A percentile compares a stretch with the other conserved stretches of the same genome.
phyloP scores from a whole-genome alignment of 768 basidiomycete species.

The Leccinum broughii region DNA sequence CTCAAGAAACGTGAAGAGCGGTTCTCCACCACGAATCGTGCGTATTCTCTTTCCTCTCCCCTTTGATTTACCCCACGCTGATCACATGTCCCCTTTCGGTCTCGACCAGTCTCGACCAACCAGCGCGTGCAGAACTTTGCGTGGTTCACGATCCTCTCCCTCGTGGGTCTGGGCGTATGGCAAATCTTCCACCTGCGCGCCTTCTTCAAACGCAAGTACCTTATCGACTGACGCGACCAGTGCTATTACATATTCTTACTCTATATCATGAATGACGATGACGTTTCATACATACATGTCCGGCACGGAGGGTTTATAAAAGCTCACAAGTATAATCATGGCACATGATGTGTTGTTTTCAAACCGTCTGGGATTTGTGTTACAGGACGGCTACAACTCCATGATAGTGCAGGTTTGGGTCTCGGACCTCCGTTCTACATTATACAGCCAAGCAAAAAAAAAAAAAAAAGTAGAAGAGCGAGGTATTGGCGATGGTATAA shows the following conservation, averaged over 20 bases:
- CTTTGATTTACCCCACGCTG: neutral
- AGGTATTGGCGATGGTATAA: neutral
- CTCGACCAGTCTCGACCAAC: conserved; percentile 80
- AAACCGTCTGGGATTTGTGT: neutral
- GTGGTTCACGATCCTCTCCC: conserved; percentile 79
- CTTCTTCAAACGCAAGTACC: conserved; percentile 95
- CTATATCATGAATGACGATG: conserved; percentile 1
- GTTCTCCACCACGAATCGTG: conserved; percentile 88
- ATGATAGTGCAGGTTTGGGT: neutral
- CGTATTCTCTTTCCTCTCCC: conserved; percentile 29
- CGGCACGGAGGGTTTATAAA: neutral
- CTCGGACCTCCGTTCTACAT: conserved; percentile 13
- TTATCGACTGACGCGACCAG: conserved; percentile 67
- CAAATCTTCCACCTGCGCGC: conserved; percentile 92
- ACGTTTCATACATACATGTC: neutral
- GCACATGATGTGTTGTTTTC: neutral
- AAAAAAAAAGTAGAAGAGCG: neutral
- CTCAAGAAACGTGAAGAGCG: conserved; percentile 86
- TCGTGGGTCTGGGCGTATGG: conserved; percentile 85
- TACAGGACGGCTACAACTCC: neutral
- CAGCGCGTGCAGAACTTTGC: conserved; percentile 90
- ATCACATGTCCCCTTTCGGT: neutral
- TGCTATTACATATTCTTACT: conserved; percentile 4
- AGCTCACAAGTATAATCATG: neutral
- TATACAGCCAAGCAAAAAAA: neutral